Conservation (phyloP, 2,329 filamentous ascomycete species). For the Epichloe sp. region DNA sequence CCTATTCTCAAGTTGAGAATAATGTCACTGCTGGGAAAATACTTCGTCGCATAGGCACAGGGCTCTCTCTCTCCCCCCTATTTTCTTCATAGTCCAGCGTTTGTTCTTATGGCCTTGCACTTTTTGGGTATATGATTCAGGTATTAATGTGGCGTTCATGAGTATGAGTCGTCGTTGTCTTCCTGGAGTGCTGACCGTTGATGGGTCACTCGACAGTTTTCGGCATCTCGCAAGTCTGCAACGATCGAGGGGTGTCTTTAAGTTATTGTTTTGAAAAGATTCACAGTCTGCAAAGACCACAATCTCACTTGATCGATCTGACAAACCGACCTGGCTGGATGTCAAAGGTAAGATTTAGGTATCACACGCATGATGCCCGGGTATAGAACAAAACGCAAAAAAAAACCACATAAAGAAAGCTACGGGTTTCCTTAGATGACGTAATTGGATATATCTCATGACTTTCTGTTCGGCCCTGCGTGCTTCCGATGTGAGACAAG, state of each 20-base stretch:
- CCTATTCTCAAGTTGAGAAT: too few relatives aligned
- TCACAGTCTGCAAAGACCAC: constrained; percentile 1
- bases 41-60: too few relatives aligned
- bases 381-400: neutral
- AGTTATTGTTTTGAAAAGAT: neutral
- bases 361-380: neutral
- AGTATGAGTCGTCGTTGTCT: neutral
- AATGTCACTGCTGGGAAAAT: too few relatives aligned
- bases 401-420: neutral
- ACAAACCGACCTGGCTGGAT: neutral
- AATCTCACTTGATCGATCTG: neutral
- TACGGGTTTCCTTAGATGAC: too few relatives aligned
- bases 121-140: neutral
- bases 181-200: neutral
- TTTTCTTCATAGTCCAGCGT: neutral
- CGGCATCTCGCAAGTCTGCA: neutral
- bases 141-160: neutral
- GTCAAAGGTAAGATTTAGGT: neutral
- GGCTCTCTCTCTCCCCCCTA: neutral
- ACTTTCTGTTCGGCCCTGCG: neutral
- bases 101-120: neutral
- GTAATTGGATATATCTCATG: too few relatives aligned
- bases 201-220: neutral
- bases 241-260: neutral
- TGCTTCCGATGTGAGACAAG: neutral